phyloP scores from a whole-genome alignment of 805 yeast species.

The Brettanomyces nanus region DNA sequence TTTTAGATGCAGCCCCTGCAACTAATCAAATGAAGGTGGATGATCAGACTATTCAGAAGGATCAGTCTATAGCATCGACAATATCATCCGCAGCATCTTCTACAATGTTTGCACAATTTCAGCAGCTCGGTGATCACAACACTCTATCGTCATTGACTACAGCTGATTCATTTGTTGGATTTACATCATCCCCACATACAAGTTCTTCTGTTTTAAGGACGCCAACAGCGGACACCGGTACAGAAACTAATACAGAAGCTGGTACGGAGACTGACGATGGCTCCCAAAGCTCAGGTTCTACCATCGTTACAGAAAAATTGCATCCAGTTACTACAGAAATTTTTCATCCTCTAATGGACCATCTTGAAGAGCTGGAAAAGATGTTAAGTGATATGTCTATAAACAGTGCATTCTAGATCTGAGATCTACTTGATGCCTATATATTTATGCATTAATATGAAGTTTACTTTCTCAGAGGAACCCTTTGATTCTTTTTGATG shows the following conservation, averaged over 20 bases:
- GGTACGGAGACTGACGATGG: neutral
- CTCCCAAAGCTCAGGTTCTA: neutral
- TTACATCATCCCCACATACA: neutral
- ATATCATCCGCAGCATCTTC: constrained; percentile 20
- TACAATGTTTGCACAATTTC: constrained; percentile 13
- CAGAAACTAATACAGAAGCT: neutral
- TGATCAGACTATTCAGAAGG: constrained; percentile 4
- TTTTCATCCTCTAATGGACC: constrained; percentile 50
- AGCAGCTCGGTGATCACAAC: constrained; percentile 6
- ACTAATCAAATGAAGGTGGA: constrained; percentile 15
- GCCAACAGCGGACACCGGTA: neutral
- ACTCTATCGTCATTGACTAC: constrained; percentile 8
- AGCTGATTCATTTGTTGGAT: constrained; percentile 5
- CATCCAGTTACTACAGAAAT: constrained; percentile 44
- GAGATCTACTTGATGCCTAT: too few relatives aligned
- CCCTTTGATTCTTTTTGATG: too few relatives aligned
- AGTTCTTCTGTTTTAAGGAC: neutral
- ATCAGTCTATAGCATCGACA: constrained; percentile 14
- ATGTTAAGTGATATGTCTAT: constrained; percentile 15
- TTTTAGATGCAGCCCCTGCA: constrained; percentile 5
- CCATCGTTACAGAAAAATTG: constrained; percentile 8
- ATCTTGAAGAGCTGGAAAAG: constrained; percentile 27
- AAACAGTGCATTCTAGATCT: neutral
- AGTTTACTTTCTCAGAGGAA: too few relatives aligned
- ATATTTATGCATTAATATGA: too few relatives aligned